These are phyloP conservation scores for Fraxinus nigra DNA, from an alignment of 305 asterid species.

Conservation along the genomic window DNA sequence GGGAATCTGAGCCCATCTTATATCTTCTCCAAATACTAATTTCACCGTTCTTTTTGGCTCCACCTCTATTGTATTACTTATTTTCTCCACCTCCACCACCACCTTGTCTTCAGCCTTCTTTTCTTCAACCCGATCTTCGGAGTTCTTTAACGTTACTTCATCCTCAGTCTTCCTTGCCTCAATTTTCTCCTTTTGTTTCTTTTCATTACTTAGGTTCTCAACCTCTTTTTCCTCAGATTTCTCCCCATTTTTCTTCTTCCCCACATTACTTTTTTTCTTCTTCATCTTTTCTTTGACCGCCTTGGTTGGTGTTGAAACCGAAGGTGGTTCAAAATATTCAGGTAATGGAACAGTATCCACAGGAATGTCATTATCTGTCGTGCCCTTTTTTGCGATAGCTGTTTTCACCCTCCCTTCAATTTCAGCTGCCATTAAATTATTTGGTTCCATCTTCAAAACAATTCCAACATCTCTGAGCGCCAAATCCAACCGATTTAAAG, in stretches of 20 bases:
- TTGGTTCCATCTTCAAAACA: slow-evolving; percentile 68
- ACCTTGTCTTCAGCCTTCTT: slow-evolving; percentile 60
- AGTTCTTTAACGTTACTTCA: slow-evolving; percentile 7
- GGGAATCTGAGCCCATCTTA: slow-evolving; percentile 85
- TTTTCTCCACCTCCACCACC: slow-evolving; percentile 75
- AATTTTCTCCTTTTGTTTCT: slow-evolving; percentile 13
- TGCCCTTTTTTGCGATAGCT: slow-evolving; percentile 42
- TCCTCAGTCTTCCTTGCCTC: slow-evolving; percentile 23
- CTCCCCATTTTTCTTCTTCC: slow-evolving; percentile 22
- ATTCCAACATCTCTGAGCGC: slow-evolving; percentile 68
- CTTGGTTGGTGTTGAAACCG: slow-evolving; percentile 34
- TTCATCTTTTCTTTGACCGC: slow-evolving; percentile 42
- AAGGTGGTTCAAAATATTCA: slow-evolving; percentile 53
- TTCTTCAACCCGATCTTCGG: slow-evolving; percentile 37
- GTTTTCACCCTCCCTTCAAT: slow-evolving; percentile 62
- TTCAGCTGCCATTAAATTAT: slow-evolving; percentile 76
- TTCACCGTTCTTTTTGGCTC: slow-evolving; percentile 56
- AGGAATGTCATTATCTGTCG: slow-evolving; percentile 30
- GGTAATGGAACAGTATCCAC: slow-evolving; percentile 43
- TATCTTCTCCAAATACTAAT: slow-evolving; percentile 82
- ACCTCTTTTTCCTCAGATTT: background rate
- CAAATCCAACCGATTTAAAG: slow-evolving; percentile 66
- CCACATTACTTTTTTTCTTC: slow-evolving; percentile 41
- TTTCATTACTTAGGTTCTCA: slow-evolving; percentile 8
- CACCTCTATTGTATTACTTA: slow-evolving; percentile 40